These are phyloP conservation scores for Schizophyllum commune DNA, from an alignment of 1,284 basidiomycete genomes.

Conservation along the genomic window DNA sequence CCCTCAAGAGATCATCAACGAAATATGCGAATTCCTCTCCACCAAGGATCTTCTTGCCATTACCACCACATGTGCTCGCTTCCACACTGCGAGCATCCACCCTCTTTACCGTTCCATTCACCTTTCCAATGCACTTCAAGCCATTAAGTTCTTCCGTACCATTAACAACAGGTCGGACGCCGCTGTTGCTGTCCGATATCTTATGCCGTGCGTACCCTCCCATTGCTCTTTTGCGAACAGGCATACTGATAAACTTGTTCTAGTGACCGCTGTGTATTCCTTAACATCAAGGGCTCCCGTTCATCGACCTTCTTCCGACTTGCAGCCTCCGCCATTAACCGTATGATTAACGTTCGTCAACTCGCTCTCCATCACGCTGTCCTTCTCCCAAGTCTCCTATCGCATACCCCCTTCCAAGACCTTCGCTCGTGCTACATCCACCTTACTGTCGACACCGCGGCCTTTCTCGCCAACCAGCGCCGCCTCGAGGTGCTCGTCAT, in stretches of 20 bases:
- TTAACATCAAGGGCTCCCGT: background rate
- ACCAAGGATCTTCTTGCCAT: background rate
- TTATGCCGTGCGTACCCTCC: background rate
- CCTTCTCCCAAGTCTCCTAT: background rate
- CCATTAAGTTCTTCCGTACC: background rate
- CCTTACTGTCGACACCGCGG: background rate
- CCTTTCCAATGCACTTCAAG: background rate
- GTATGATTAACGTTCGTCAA: background rate
- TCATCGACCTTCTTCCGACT: background rate
- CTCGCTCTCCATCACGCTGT: background rate
- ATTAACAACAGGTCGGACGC: background rate
- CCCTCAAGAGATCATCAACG: background rate
- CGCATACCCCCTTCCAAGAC: background rate
- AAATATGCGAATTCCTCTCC: background rate
- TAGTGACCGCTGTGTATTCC: background rate
- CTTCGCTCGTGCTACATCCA: background rate
- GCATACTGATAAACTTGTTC: background rate
- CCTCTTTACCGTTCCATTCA: background rate
- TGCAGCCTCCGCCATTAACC: background rate
- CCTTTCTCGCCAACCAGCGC: background rate
- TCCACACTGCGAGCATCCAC: background rate
- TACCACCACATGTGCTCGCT: background rate
- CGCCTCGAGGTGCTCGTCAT: background rate
- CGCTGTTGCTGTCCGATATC: background rate
- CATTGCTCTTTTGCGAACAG: background rate